phyloP scores from a whole-genome alignment of 2,329 filamentous ascomycete species.

The Colletotrichum simmondsii region DNA sequence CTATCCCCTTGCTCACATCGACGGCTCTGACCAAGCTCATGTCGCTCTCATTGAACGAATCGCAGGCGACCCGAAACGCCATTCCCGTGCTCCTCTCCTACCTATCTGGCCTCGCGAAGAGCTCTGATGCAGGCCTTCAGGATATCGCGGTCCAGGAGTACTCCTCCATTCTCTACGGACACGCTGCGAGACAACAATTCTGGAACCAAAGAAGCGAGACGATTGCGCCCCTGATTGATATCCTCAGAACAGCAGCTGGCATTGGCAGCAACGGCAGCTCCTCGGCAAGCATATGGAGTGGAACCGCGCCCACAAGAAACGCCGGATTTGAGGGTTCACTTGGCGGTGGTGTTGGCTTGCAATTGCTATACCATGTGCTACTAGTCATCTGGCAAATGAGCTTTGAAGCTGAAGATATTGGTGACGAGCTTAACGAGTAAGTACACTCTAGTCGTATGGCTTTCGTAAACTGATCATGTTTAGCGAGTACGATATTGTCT shows the following conservation, averaged over 20 bases:
- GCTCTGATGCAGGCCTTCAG: constrained; percentile 87
- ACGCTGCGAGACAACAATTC: constrained; percentile 81
- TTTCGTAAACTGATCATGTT: not conserved
- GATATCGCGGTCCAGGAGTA: constrained; percentile 96
- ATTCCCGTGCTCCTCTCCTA: constrained; percentile 88
- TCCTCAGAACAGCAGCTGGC: constrained; percentile 82
- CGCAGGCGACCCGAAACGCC: constrained; percentile 75
- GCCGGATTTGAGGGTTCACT: constrained; percentile 71
- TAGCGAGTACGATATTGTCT: constrained; percentile 92
- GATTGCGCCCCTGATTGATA: constrained; percentile 82
- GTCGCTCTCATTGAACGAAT: constrained; percentile 72
- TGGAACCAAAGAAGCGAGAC: constrained; percentile 93
- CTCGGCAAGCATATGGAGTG: constrained; percentile 71
- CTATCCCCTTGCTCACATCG: constrained; percentile 89
- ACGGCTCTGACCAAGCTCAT: constrained; percentile 87
- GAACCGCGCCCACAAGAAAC: constrained; percentile 62
- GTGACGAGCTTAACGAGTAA: constrained; percentile 85
- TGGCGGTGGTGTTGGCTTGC: constrained; percentile 88
- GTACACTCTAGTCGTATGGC: constrained; percentile 42
- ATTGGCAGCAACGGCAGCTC: constrained; percentile 73
- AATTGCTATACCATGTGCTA: constrained; percentile 93
- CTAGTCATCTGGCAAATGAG: constrained; percentile 96
- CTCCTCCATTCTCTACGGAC: constrained; percentile 83
- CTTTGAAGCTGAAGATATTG: constrained; percentile 83
- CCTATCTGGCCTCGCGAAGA: constrained; percentile 84